Conservation (phyloP, 345 rosid species). For the Tarenaya hassleriana region DNA sequence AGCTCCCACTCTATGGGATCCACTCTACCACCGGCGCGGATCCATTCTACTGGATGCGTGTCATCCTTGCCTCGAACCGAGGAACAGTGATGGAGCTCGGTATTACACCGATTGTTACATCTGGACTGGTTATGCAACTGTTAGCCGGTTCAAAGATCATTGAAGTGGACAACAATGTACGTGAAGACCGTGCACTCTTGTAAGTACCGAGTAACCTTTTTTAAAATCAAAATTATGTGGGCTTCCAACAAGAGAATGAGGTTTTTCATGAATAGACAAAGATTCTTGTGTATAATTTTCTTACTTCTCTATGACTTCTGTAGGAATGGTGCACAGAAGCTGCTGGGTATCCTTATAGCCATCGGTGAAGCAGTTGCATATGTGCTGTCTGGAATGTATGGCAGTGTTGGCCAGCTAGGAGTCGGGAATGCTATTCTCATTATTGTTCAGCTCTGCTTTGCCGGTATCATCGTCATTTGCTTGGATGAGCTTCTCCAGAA, state of each 20-base stretch:
- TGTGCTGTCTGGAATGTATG: conserved; percentile 82
- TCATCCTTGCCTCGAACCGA: conserved; percentile 65
- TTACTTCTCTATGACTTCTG: no score
- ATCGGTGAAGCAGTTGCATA: conserved; percentile 81
- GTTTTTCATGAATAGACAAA: no score
- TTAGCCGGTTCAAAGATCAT: conserved; percentile 69
- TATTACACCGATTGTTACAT: conserved; percentile 68
- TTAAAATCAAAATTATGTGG: no score
- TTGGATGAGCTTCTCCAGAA: conserved; percentile 82
- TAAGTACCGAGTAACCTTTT: no score
- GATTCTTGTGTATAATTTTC: no score
- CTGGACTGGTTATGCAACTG: conserved; percentile 66
- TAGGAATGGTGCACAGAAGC: conserved; percentile 83
- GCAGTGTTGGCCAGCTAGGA: conserved; percentile 70
- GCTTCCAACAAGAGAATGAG: no score
- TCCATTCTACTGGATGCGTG: conserved; percentile 81
- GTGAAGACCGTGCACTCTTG: conserved; percentile 66
- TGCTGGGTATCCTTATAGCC: conserved; percentile 69
- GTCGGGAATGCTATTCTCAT: conserved; percentile 79
- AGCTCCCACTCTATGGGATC: conserved; percentile 68
- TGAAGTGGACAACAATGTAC: conserved; percentile 66
- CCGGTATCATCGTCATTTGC: conserved; percentile 75
- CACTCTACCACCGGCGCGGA: conserved; percentile 65
- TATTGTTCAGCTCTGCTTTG: conserved; percentile 74
- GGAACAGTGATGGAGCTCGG: conserved; percentile 80